A percentile compares a stretch with the other conserved stretches of the same genome.
Evolutionary conservation across 305 asterid genomes (phyloP).

Genomic region (Plantago lanceolata): DNA sequence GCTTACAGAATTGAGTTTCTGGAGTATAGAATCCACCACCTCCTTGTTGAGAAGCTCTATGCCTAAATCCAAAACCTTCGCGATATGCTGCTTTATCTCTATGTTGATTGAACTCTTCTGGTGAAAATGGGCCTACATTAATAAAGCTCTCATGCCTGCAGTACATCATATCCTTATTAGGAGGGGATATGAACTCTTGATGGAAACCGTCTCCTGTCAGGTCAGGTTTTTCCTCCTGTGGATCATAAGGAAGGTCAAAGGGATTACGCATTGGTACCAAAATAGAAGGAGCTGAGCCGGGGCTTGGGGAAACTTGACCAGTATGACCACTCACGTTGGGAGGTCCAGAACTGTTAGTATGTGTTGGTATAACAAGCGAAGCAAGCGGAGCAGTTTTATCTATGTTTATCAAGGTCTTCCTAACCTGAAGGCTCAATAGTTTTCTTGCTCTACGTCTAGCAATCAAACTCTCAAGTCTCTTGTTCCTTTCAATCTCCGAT

Average conservation of each 20-base stretch:
- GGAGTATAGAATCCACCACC: constrained; percentile 25
- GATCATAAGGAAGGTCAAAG: constrained; percentile 89
- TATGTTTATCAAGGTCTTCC: constrained; percentile 42
- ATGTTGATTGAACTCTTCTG: constrained; percentile 25
- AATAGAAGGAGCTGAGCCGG: constrained; percentile 83
- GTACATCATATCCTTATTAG: constrained; percentile 41
- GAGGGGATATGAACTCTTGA: constrained; percentile 51
- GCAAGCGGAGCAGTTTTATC: constrained; percentile 35
- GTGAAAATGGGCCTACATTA: constrained; percentile 38
- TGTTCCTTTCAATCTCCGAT: constrained; percentile 61
- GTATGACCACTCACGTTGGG: constrained; percentile 16
- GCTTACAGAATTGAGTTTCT: constrained; percentile 37
- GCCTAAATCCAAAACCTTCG: constrained; percentile 27
- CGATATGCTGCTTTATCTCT: constrained; percentile 16
- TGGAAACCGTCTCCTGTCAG: constrained; percentile 71
- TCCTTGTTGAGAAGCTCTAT: constrained; percentile 10
- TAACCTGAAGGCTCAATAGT: constrained; percentile 39
- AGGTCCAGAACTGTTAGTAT: constrained; percentile 12
- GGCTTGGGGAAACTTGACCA: constrained; percentile 44
- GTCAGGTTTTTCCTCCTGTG: constrained; percentile 76
- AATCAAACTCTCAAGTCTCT: constrained; percentile 77
- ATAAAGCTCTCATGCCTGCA: constrained; percentile 69
- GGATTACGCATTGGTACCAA: constrained; percentile 68
- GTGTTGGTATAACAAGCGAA: constrained; percentile 43
- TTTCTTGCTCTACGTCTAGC: constrained; percentile 74